Evolutionary conservation across 345 rosid genomes (phyloP).

Genomic region (Aquilaria yunnanensis): DNA sequence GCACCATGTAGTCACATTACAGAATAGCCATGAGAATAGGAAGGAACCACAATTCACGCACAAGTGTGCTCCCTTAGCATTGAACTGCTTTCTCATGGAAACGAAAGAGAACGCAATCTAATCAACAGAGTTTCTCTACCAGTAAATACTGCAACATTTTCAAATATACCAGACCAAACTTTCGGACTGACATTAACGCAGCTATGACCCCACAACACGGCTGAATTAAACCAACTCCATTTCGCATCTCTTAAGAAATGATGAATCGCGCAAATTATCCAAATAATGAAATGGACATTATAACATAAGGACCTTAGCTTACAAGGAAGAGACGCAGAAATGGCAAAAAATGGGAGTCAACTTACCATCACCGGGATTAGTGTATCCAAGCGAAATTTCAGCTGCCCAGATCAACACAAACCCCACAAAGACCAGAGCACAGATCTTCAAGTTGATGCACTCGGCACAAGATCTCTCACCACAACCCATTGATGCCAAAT

Average conservation of each 20-base stretch:
- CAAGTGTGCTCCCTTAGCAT: background rate
- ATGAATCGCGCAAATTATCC: too few relatives aligned
- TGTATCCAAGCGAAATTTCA: slow-evolving; percentile 44
- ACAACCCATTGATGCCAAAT: slow-evolving; percentile 36
- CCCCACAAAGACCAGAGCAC: slow-evolving; percentile 29
- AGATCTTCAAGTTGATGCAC: slow-evolving; percentile 41
- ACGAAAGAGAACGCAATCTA: background rate
- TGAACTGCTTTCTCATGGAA: background rate
- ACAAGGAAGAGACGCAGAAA: background rate
- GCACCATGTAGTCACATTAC: slow-evolving; percentile 11
- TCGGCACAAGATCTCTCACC: slow-evolving; percentile 44
- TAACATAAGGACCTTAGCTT: slow-evolving; percentile 8
- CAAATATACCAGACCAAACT: background rate
- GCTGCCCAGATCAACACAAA: slow-evolving; percentile 54
- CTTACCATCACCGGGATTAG: slow-evolving; percentile 79
- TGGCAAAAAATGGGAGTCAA: slow-evolving; percentile 17
- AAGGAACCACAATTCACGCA: slow-evolving; percentile 1
- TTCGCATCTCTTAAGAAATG: background rate
- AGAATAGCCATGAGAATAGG: background rate
- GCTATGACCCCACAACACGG: background rate
- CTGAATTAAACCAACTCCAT: slow-evolving; percentile 2
- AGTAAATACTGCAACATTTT: background rate
- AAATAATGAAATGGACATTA: background rate
- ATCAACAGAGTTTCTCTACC: background rate
- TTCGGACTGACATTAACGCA: background rate